A percentile compares a stretch with the other conserved stretches of the same genome.
phyloP scores from a whole-genome alignment of 2,329 filamentous ascomycete species.

The Sphaceloma murrayae region DNA sequence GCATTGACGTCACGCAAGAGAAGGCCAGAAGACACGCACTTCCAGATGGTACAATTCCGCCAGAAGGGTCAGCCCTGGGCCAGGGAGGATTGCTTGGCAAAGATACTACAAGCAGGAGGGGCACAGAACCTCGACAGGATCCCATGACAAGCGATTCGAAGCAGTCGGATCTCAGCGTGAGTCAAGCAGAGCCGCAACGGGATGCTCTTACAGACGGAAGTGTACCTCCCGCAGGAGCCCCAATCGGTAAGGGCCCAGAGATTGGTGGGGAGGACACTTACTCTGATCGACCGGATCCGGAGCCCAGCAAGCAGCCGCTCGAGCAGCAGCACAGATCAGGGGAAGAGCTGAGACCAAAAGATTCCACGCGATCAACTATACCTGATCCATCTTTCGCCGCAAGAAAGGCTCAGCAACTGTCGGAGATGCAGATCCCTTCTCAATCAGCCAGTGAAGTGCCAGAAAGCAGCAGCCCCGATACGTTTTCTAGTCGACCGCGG shows the following conservation, averaged over 20 bases:
- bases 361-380: slow-evolving; percentile 35
- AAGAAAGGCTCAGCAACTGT: slow-evolving; percentile 38
- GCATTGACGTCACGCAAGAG: slow-evolving; percentile 39
- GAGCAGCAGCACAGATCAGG: slow-evolving; percentile 23
- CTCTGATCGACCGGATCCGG: slow-evolving; percentile 25
- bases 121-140: slow-evolving; percentile 30
- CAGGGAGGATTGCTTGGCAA: slow-evolving; percentile 22
- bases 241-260: slow-evolving; percentile 21
- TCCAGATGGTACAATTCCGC: slow-evolving; percentile 44
- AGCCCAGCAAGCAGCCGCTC: slow-evolving; percentile 30
- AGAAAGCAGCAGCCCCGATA: slow-evolving; percentile 39
- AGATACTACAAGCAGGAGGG: slow-evolving; percentile 29
- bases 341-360: slow-evolving; percentile 30
- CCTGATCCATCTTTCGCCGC: slow-evolving; percentile 34
- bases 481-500: slow-evolving; percentile 45
- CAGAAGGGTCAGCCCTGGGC: slow-evolving; percentile 28
- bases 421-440: slow-evolving; percentile 43
- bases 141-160: slow-evolving; percentile 24
- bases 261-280: slow-evolving; percentile 28
- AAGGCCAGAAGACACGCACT: slow-evolving; percentile 36
- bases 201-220: slow-evolving; percentile 42
- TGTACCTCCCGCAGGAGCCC: slow-evolving; percentile 34
- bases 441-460: slow-evolving; percentile 38
- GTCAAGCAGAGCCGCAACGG: slow-evolving; percentile 37
- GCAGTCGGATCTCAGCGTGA: slow-evolving; percentile 15